phyloP scores from a whole-genome alignment of 768 basidiomycete species.

The Gloeopeniophorella convolvens region DNA sequence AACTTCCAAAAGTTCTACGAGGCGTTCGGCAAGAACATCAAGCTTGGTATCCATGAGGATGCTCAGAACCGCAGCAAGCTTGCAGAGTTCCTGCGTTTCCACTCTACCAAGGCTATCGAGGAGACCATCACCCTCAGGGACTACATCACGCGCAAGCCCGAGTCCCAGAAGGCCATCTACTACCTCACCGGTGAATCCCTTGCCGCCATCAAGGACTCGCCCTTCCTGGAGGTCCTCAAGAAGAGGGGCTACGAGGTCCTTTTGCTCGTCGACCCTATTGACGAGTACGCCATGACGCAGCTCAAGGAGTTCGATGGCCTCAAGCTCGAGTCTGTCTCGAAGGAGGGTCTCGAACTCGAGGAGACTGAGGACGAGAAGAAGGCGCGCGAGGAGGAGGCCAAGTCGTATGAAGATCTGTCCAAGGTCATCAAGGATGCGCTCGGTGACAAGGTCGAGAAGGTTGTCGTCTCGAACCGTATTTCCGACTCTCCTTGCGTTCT shows the following conservation, averaged over 20 bases:
- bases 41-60: conserved; percentile 99
- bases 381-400: conserved; percentile 75
- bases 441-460: conserved; percentile 99
- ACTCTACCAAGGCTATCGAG: conserved; percentile 88
- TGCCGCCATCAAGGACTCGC: conserved; percentile 83
- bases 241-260: conserved; percentile 99
- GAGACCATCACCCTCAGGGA: conserved; percentile 94
- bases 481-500: conserved; percentile 93
- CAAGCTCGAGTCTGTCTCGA: conserved; percentile 96
- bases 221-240: conserved; percentile 99
- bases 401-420: conserved; percentile 84
- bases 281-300: conserved; percentile 97
- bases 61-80: conserved; percentile 99
- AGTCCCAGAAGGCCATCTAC: conserved; percentile 98
- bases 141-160: conserved; percentile 99
- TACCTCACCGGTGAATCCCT: conserved; percentile 99
- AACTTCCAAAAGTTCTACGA: conserved; percentile 97
- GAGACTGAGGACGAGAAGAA: conserved; percentile 99
- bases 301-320: conserved; percentile 99
- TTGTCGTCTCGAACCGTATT: conserved; percentile 96
- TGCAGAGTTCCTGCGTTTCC: conserved; percentile 98
- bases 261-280: conserved; percentile 96
- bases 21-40: conserved; percentile 98
- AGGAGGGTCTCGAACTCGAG: conserved; percentile 98
- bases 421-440: conserved; percentile 96